A percentile compares a stretch with the other conserved stretches of the same genome.
Evolutionary conservation across 257 asterid genomes (phyloP).

Genomic region (Paraleonurus japonicus): DNA sequence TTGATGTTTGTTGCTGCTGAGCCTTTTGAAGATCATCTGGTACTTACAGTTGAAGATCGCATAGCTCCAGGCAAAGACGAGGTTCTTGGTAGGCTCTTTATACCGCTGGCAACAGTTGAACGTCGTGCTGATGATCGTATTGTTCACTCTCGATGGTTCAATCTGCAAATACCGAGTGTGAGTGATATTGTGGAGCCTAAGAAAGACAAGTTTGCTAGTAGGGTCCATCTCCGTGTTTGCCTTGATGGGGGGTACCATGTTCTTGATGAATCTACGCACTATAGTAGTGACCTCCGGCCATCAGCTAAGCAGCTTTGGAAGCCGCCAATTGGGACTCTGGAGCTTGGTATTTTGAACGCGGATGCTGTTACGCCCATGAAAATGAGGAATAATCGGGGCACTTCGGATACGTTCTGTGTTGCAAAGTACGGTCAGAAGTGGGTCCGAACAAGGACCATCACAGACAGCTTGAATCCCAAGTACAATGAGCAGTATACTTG

Average conservation of each 20-base stretch:
- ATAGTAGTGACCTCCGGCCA: conserved; percentile 87
- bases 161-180: conserved; percentile 47
- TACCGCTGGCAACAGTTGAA: conserved; percentile 65
- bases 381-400: conserved; percentile 62
- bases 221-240: conserved; percentile 70
- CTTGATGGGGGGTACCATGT: conserved; percentile 98
- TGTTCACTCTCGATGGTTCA: conserved; percentile 71
- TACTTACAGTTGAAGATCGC: conserved; percentile 73
- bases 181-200: conserved; percentile 57
- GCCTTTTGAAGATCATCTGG: conserved; percentile 79
- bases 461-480: conserved; percentile 79
- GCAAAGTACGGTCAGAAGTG: conserved; percentile 92
- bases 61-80: conserved; percentile 69
- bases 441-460: conserved; percentile 80
- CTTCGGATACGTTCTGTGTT: conserved; percentile 77
- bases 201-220: conserved; percentile 67
- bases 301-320: conserved; percentile 89
- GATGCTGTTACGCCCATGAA: conserved; percentile 77
- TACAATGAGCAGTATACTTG: conserved; percentile 93
- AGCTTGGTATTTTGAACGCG: conserved; percentile 72
- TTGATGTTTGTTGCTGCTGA: conserved; percentile 91
- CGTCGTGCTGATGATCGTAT: conserved; percentile 63
- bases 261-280: conserved; percentile 82
- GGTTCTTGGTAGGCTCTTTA: conserved; percentile 53
- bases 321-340: conserved; percentile 72